phyloP scores from a whole-genome alignment of 2,329 filamentous ascomycete genomes.

The Claviceps fusiformis region DNA sequence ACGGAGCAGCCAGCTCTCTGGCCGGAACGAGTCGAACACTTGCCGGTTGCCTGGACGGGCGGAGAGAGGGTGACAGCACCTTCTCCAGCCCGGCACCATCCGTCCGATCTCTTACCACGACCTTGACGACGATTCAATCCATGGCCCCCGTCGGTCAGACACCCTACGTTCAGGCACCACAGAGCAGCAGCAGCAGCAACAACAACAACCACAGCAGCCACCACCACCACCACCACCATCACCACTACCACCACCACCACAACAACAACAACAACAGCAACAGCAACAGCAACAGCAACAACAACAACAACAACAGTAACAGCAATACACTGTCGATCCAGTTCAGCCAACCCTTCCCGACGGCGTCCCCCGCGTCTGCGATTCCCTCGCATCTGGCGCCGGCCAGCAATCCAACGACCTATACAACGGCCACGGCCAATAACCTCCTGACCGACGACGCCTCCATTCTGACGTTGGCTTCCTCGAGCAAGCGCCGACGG shows the following conservation, averaged over 20 bases:
- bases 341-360: constrained; percentile 53
- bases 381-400: constrained; percentile 58
- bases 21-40: constrained; percentile 63
- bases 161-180: constrained; percentile 13
- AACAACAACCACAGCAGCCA: too few relatives aligned
- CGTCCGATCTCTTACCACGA: constrained; percentile 67
- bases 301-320: too few relatives aligned
- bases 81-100: constrained; percentile 76
- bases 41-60: constrained; percentile 51
- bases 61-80: constrained; percentile 59
- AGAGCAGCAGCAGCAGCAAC: too few relatives aligned
- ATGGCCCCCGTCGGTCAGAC: constrained; percentile 42
- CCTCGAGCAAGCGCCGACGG: constrained; percentile 64
- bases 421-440: constrained; percentile 66
- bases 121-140: constrained; percentile 75
- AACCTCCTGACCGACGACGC: constrained; percentile 75
- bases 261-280: too few relatives aligned
- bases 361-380: constrained; percentile 52
- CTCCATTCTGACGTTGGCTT: constrained; percentile 72
- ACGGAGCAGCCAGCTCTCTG: constrained; percentile 44
- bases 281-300: too few relatives aligned
- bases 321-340: constrained; percentile 39
- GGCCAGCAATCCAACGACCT: constrained; percentile 50
- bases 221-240: too few relatives aligned
- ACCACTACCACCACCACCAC: too few relatives aligned